phyloP scores from a whole-genome alignment of 1,284 basidiomycete species.

The Singerocomus inundabilis region DNA sequence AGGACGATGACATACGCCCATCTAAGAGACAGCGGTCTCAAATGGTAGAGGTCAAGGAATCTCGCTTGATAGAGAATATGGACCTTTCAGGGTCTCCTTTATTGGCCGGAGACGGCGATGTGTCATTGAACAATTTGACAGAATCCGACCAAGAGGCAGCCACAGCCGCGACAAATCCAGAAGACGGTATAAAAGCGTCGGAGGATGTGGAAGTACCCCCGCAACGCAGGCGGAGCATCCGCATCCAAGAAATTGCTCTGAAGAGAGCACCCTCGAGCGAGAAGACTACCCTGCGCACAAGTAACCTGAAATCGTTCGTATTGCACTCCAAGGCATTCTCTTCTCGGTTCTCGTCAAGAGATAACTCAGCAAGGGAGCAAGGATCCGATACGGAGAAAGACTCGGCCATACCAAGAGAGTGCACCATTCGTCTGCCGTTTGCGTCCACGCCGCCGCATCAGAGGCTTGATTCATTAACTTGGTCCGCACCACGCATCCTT shows the following conservation, averaged over 20 bases:
- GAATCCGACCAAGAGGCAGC: background rate
- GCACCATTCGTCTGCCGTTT: constrained; percentile 28
- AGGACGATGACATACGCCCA: constrained; percentile 15
- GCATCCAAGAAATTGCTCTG: constrained; percentile 22
- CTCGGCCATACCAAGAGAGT: constrained; percentile 13
- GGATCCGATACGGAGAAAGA: background rate
- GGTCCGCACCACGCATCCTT: constrained; percentile 29
- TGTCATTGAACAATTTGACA: background rate
- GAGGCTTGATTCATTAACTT: background rate
- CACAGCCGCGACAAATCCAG: background rate
- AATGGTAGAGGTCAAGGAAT: constrained; percentile 5
- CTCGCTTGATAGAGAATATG: constrained; percentile 28
- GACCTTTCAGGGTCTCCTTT: constrained; percentile 30
- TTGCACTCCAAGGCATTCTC: constrained; percentile 8
- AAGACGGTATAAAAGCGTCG: background rate
- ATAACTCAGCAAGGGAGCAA: background rate
- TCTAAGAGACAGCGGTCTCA: constrained; percentile 19
- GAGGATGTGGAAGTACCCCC: background rate
- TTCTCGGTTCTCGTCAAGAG: background rate
- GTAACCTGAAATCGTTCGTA: constrained; percentile 10
- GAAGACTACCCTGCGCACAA: background rate
- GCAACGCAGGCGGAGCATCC: constrained; percentile 27
- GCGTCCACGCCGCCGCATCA: constrained; percentile 16
- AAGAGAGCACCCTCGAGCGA: constrained; percentile 15
- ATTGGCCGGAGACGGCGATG: constrained; percentile 13